Evolutionary conservation across 2,329 filamentous ascomycete genomes (phyloP), one percentile per base, ranked within the genome.

Genomic region (Colletotrichum truncatum): DNA sequence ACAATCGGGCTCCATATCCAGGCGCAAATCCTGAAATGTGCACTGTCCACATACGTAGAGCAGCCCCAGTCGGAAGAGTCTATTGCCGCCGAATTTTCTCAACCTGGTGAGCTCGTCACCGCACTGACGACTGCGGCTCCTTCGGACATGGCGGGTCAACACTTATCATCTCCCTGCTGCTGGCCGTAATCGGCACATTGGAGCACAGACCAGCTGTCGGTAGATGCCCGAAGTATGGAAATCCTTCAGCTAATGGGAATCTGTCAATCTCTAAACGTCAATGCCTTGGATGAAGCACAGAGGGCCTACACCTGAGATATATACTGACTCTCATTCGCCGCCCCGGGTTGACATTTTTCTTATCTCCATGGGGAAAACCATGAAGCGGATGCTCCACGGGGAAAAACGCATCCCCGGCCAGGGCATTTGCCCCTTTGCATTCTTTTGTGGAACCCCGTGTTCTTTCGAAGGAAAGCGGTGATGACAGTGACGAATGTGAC

Each of bases 401-500:
- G 52, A 55, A 55, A 55, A 55, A 55, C 52, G 52, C 52, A 55
- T 41, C 38, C 52, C 52, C 52, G 52, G 52, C 30, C 52, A 55
- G 36, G 25, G 36, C 43, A 11, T 36, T 16, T 23, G 36, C 52
- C 16, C 52, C 38, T 32, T 55, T 14, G 30, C 32, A 38, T 16
- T 23, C 25, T 55, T 23, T 30, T 36, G 52, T 43, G 36, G 52
- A n/a, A 11, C 36, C 26, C n/a, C 16, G n/a, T 23, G 11, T 32
- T 32, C 34, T 55, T 32, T 9, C 25, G 12, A 55, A 23, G 38
- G 26, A 26, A 28, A n/a, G 30, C 48, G 18, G 18, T 52, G 48
- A 36, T 52, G 48, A 52, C 16, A 32, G 46, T 32, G 18, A 7
- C 48, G 48, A 30, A 36, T 52, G 36, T 36, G 48, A 52, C 48